Evolutionary conservation across 495 filamentous ascomycete genomes (phyloP), one percentile per base, ranked within the genome.

Genomic region (Aeminium ludgeri): DNA sequence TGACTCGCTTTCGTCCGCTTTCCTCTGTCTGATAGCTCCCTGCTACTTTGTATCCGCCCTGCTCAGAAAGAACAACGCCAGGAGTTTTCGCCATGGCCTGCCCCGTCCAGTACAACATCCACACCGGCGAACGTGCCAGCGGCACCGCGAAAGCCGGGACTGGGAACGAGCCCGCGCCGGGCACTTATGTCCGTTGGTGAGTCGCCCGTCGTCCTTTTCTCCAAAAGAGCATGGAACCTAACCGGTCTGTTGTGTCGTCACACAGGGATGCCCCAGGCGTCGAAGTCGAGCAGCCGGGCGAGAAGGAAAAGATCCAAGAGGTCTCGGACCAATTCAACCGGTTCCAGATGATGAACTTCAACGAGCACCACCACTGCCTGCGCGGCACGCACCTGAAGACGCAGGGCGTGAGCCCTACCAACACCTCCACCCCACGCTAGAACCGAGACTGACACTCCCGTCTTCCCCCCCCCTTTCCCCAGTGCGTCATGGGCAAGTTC

Each of bases 331-430:
- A 59, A 53, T 62, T 69, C 59, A 64, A 69, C 43, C 40, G 48
- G n/a, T 60, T 65, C 30, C 67, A 71, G 40, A 61, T 54, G 45
- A 54, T 58, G 7, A 59, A 65, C 44, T 70, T 55, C 42, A 68
- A 69, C 48, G 56, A 54, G 40, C 54, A 59, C 40, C 55, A 61
- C 17, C 62, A 69, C 45, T 59, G 52, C 40, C 60, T 60, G 31
- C 49, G 53, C 27, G 55, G 64, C 15, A 65, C 61, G 1, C 64
- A 66, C 43, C 57, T 62, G 6, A 55, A 63, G 20, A 65, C 64
- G 0, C 63, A 69, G 48, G 65, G 60, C 17, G 55, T 65, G 36
- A 2, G 45, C 36, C 13, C 1, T 33, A 10, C 34, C 10, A 6
- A 32, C 12, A 6, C 2, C 29, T 13, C 16, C 8, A 25, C 5